Evolutionary conservation across 495 filamentous ascomycete species (phyloP), one percentile per base, ranked within the genome.

Genomic region (Xylaria acuta): DNA sequence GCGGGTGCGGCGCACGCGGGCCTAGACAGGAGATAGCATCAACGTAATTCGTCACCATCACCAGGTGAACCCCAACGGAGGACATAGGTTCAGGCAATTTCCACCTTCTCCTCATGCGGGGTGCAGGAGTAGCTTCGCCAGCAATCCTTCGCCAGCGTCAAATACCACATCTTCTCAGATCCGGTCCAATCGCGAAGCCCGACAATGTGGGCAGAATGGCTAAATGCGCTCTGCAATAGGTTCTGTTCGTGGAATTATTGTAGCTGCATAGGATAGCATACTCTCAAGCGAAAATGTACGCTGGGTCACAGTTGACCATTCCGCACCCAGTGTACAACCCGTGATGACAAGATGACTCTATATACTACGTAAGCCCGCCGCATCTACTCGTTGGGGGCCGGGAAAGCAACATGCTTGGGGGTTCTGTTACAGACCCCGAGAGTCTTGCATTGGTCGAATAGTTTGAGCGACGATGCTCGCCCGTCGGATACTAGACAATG

Each of bases 241-340:
- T 11, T 47, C 41, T 64, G 62, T 64, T 64, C 62, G 62, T 64
- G 62, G 62, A 64, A 64, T 30, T 43, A 64, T 47, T 64, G 62
- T 47, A 32, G 41, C 5, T 34, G 27, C 62, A 47, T 64, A 34
- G 40, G 8, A 64, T 47, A 34, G 62, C 25, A 12, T n/a, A 27
- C 25, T 14, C 2, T 12, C 22, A 47, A 47, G 25, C 40, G 18
- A 64, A 27, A 34, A 22, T 30, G 58, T 6, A 11, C 16, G 16
- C 56, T 59, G 16, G 56, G 18, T 38, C 18, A 34, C 2, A 22
- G 56, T 59, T 59, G 56, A n/a, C 27, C 32, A 20, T 20, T 58
- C 1, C 1, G 12, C 54, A 20, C 12, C 8, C 8, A 58, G n/a
- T n/a, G n/a, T n/a, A n/a, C 14, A 58, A 11, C 27, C 6, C 11